Evolutionary conservation across 148 eudicot species (phyloP).

Genomic region (Amaranthus hypochondriacus): DNA sequence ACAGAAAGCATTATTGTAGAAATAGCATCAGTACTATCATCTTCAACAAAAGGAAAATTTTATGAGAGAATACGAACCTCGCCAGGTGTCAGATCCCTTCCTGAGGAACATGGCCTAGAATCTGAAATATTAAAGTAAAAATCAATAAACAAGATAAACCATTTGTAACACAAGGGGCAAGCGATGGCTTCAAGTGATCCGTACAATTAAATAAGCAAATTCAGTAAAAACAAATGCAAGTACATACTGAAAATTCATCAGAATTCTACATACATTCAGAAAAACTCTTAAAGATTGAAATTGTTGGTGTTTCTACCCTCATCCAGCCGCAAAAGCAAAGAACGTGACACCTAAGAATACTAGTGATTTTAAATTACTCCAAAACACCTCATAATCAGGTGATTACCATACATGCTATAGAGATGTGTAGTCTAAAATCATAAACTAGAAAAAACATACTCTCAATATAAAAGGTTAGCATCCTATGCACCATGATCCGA

Average conservation of each 20-base stretch:
- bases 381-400: too few relatives aligned
- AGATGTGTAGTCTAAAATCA: too few relatives aligned
- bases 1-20: not conserved
- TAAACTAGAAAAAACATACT: too few relatives aligned
- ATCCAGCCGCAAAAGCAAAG: too few relatives aligned
- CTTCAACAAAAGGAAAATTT: not conserved
- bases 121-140: conserved; percentile 36
- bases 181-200: not conserved
- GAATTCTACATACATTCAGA: not conserved
- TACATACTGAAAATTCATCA: not conserved
- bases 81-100: conserved; percentile 35
- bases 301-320: too few relatives aligned
- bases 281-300: not conserved
- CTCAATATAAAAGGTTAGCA: too few relatives aligned
- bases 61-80: conserved; percentile 38
- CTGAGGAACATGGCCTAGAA: conserved; percentile 37
- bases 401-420: too few relatives aligned
- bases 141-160: not conserved
- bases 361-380: too few relatives aligned
- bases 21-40: not conserved
- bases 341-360: too few relatives aligned
- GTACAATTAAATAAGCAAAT: not conserved
- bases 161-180: not conserved
- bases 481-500: too few relatives aligned
- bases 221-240: not conserved